phyloP scores from a whole-genome alignment of 2,329 filamentous ascomycete genomes.

The Colletotrichum filicis region DNA sequence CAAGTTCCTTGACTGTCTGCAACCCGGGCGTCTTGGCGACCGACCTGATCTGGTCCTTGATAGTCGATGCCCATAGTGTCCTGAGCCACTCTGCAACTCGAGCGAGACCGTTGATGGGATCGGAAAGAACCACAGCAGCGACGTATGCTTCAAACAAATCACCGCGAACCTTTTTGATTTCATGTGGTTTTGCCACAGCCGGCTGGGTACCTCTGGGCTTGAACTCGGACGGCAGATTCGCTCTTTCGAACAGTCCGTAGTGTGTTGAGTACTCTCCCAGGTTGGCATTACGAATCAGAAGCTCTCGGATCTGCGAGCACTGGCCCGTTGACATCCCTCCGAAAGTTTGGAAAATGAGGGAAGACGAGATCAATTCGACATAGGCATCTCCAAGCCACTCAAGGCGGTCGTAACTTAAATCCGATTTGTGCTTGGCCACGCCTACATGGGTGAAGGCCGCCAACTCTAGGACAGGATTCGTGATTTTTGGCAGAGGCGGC shows the following conservation, averaged over 20 bases:
- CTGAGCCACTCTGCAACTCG: constrained; percentile 78
- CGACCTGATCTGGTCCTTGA: constrained; percentile 63
- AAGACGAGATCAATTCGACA: constrained; percentile 79
- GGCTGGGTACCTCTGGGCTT: constrained; percentile 39
- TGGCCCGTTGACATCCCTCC: constrained; percentile 72
- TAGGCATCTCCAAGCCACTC: constrained; percentile 93
- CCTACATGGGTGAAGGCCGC: constrained; percentile 77
- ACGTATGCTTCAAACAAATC: constrained; percentile 95
- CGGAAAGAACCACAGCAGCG: constrained; percentile 78
- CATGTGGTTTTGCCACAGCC: constrained; percentile 52
- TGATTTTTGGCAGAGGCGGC: constrained; percentile 71
- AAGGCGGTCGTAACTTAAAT: constrained; percentile 79
- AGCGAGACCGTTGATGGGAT: constrained; percentile 70
- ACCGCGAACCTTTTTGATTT: constrained; percentile 77
- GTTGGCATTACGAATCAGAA: constrained; percentile 83
- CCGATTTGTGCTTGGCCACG: constrained; percentile 45
- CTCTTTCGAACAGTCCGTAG: constrained; percentile 77
- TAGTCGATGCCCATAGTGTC: constrained; percentile 75
- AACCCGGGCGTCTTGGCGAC: constrained; percentile 24
- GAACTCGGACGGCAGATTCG: constrained; percentile 65
- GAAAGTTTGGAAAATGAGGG: constrained; percentile 81
- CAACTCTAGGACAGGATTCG: constrained; percentile 67
- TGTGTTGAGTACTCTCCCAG: constrained; percentile 74
- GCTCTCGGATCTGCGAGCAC: constrained; percentile 80
- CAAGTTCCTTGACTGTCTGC: constrained; percentile 35